Evolutionary conservation across 2,329 filamentous ascomycete species (phyloP), one percentile per base, ranked within the genome.

Genomic region (Nannizziopsis barbatae): DNA sequence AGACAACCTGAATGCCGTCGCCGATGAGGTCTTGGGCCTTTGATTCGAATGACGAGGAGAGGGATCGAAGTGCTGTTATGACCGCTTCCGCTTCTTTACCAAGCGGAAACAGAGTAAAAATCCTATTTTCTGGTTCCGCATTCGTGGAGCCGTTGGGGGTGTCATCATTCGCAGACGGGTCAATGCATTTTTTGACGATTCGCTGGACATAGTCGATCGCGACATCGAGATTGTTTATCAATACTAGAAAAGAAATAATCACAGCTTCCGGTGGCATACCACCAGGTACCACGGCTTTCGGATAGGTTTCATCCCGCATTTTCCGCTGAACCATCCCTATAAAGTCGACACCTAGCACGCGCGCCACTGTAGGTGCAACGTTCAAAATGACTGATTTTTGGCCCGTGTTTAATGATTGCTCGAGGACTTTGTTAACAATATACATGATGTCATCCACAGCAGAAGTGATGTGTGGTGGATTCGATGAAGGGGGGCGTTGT

Each of bases 381-480:
- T 79, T 85, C 37, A 79, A 79, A 17, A 94, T 77, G 2, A 95
- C 81, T 14, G 82, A 75, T 56, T 81, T 75, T 62, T 95, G 89
- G 1, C 85, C 86, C 0, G 93, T 96, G 0, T 86, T 83, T 17
- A 96, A 73, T 0, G 87, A 85, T 55, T 90, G 83, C 55, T 93
- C 84, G 6, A 96, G 74, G 31, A 96, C 84, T 44, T 90, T 83
- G 62, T 93, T 94, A 62, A 95, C 86, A 58, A 98, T 95, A 67
- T 96, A 98, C 90, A 98, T 96, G 60, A 96, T 88, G 68, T 95
- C 92, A 70, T 98, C 92, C 7, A 98, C 89, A 0, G 90, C 89
- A 1, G 89, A 88, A 38, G 92, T 90, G 58, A 98, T 95, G 61
- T 86, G 93, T 0, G 92, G 92, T 2, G 87, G 78, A 57, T 88